phyloP scores from a whole-genome alignment of 73 alveolate genomes.

The Paramecium sexaurelia region DNA sequence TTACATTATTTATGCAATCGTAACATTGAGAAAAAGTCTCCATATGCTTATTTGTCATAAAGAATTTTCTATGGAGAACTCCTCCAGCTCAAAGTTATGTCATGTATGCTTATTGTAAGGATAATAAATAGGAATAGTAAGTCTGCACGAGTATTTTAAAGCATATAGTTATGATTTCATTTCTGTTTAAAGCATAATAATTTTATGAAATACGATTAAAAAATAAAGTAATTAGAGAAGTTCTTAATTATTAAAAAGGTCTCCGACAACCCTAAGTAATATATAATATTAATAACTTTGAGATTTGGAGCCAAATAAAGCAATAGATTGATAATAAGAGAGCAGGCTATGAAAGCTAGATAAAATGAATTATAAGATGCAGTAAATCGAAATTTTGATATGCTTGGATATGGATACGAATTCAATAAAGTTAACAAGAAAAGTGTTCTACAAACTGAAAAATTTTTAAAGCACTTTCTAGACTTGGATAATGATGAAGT shows the following conservation, averaged over 20 bases:
- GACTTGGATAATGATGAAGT: neutral
- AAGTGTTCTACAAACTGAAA: neutral
- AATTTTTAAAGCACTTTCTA: neutral
- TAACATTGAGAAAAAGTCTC: too few species aligned
- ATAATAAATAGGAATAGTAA: neutral
- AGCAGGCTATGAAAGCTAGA: slow-evolving; percentile 4
- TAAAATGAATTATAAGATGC: slow-evolving; percentile 21
- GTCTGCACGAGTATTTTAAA: neutral
- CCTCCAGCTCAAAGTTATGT: slow-evolving; percentile 8
- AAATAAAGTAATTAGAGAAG: slow-evolving; percentile 46
- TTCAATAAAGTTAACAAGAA: slow-evolving; percentile 17
- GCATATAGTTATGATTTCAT: slow-evolving; percentile 28
- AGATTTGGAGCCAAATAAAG: slow-evolving; percentile 23
- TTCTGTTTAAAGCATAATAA: neutral
- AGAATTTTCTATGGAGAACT: neutral
- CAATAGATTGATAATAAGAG: neutral
- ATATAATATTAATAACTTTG: neutral
- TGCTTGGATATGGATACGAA: neutral
- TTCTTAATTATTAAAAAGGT: slow-evolving; percentile 33
- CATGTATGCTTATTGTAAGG: neutral
- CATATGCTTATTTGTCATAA: too few species aligned
- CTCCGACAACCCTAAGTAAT: neutral
- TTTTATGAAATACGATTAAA: slow-evolving; percentile 28
- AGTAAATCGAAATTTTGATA: slow-evolving; percentile 21
- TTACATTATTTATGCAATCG: too few species aligned